Base-by-base conservation (phyloP, 1,139 yeast genomes). In the Oligophagozyma castellii region DNA sequence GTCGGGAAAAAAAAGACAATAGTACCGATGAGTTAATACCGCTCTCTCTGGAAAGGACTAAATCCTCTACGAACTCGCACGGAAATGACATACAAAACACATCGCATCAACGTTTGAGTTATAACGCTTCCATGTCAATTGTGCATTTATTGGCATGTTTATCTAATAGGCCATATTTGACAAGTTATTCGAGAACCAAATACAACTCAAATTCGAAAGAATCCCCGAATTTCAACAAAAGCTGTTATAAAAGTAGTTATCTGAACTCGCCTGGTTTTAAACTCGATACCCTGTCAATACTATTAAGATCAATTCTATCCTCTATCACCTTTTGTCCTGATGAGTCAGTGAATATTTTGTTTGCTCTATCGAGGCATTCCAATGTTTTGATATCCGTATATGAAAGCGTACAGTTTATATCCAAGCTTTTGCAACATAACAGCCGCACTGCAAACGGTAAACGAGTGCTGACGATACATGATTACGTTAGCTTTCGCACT, bases 221-320 rank as follows among this genome's bases (percentile, higher is more conserved):
- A 10, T 18, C 20, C 20, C 7, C 7, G 7, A 18, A 18, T 18
- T 7, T 18, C 10, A n/a, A n/a, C n/a, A n/a, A n/a, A n/a, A n/a
- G n/a, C n/a, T n/a, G n/a, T n/a, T n/a, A n/a, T n/a, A n/a, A n/a
- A n/a, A n/a, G n/a, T n/a, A 16, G 19, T 5, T 20, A 18, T 14
- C 5, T 12, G 8, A 23, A 19, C 6, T 23, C 21, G 12, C 47
- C 49, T 4, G 51, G 53, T n/a, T 37, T 57, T 33, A 69, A 77
- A 44, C 53, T 73, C 12, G 78, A 74, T 37, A 48, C 72, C 22
- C 51, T 80, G 22, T 76, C 84, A 0, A 48, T 77, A 12, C 26
- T 77, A 12, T 39, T 76, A 2, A 56, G 79, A 33, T 58, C 76
- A 0, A 48, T 74, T 2, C 61, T 72, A 30, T 66, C 67, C 15